These are phyloP conservation scores for Furcasterigmium furcatum DNA, from an alignment of 2,329 filamentous ascomycete genomes.

Conservation along the genomic window DNA sequence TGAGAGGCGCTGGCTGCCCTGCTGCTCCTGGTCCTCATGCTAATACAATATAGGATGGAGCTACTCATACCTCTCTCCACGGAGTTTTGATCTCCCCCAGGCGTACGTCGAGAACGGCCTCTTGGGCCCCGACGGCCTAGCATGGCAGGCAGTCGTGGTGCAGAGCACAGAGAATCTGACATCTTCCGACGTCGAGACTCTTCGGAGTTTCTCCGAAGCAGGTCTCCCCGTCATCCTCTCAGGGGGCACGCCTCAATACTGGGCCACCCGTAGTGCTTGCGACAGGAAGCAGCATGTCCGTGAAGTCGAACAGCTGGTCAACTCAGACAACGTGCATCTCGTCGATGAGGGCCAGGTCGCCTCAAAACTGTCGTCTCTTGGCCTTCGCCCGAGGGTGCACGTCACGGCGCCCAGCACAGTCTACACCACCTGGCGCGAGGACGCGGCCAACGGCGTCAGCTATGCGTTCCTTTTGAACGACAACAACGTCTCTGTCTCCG, in stretches of 20 bases:
- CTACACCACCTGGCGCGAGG: slow-evolving; percentile 7
- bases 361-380: background rate
- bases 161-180: slow-evolving; percentile 31
- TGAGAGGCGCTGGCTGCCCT: background rate
- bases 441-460: background rate
- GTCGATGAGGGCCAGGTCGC: slow-evolving; percentile 2
- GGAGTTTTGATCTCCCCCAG: slow-evolving; percentile 34
- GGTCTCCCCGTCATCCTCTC: slow-evolving; percentile 39
- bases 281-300: background rate
- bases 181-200: slow-evolving; percentile 21
- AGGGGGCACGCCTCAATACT: slow-evolving; percentile 1
- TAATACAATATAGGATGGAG: slow-evolving; percentile 9
- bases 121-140: slow-evolving; percentile 33
- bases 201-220: slow-evolving; percentile 27
- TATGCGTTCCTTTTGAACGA: slow-evolving; percentile 7
- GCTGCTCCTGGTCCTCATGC: too few species aligned
- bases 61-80: slow-evolving; percentile 40
- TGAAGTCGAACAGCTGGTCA: background rate
- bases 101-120: slow-evolving; percentile 29
- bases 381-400: slow-evolving; percentile 1
- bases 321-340: background rate
- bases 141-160: slow-evolving; percentile 39
- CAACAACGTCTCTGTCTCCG: background rate
- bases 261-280: background rate
- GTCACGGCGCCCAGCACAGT: slow-evolving; percentile 1